Evolutionary conservation across 2,329 filamentous ascomycete species (phyloP).

Genomic region (Phoma herbarum): DNA sequence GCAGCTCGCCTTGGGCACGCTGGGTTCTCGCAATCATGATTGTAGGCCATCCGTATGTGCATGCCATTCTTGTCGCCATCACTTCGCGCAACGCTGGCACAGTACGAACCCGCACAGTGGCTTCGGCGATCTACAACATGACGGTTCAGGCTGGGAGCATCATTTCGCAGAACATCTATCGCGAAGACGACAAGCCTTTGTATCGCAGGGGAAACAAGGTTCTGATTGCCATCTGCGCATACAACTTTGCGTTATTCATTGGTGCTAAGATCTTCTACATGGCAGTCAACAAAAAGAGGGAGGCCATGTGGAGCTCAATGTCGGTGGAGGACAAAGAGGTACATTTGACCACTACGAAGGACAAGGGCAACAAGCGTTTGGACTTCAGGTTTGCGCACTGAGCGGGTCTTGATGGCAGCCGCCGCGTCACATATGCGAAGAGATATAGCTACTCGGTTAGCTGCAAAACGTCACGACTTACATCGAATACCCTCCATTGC

Average conservation of each 20-base stretch:
- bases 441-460: not conserved
- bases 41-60: conserved; percentile 55
- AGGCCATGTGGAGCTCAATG: conserved; percentile 45
- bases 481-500: not conserved
- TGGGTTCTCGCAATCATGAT: conserved; percentile 52
- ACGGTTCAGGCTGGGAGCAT: conserved; percentile 45
- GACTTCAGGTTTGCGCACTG: conserved; percentile 48
- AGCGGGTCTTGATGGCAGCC: not conserved
- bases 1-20: conserved; percentile 50
- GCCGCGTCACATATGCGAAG: not conserved
- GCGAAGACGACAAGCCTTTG: conserved; percentile 59
- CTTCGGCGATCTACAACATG: conserved; percentile 56
- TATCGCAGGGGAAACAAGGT: conserved; percentile 65
- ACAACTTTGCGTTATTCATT: conserved; percentile 62
- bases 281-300: conserved; percentile 56
- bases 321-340: conserved; percentile 45
- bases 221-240: conserved; percentile 60
- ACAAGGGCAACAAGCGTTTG: conserved; percentile 50
- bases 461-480: not conserved
- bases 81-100: conserved; percentile 55
- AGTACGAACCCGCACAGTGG: conserved; percentile 55
- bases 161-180: conserved; percentile 59
- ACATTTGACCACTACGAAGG: conserved; percentile 48
- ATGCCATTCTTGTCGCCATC: conserved; percentile 56
- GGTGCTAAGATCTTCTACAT: conserved; percentile 64